A percentile compares a stretch with the other conserved stretches of the same genome.
These are phyloP conservation scores for Tuber calosporum DNA, from an alignment of 495 filamentous ascomycete species.

Conservation along the genomic window DNA sequence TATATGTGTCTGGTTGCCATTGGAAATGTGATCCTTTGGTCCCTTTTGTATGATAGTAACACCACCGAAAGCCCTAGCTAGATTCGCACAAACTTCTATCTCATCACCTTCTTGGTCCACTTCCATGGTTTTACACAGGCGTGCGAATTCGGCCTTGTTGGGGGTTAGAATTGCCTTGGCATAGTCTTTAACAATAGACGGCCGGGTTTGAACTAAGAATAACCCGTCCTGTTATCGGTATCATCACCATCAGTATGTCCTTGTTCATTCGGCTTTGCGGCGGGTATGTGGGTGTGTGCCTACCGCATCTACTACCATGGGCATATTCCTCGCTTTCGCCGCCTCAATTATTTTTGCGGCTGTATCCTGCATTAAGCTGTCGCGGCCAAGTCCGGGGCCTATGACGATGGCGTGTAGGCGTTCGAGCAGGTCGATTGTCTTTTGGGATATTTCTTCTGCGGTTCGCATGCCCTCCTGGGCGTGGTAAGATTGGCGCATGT, in stretches of 20 bases:
- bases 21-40: constrained; percentile 71
- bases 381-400: constrained; percentile 84
- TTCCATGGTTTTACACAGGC: constrained; percentile 60
- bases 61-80: constrained; percentile 73
- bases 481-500: constrained; percentile 69
- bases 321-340: constrained; percentile 63
- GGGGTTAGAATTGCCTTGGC: constrained; percentile 82
- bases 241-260: not conserved
- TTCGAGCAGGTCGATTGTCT: constrained; percentile 71
- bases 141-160: constrained; percentile 85
- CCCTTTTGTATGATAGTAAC: constrained; percentile 91
- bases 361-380: constrained; percentile 81
- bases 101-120: constrained; percentile 47
- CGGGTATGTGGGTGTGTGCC: not conserved
- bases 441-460: constrained; percentile 54
- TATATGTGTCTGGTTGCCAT: constrained; percentile 65
- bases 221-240: constrained; percentile 58
- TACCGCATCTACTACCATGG: constrained; percentile 77
- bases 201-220: constrained; percentile 63
- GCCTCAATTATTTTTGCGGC: constrained; percentile 71
- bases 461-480: constrained; percentile 45
- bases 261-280: not conserved
- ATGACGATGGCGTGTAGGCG: constrained; percentile 90
- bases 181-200: constrained; percentile 72
- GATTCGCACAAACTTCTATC: constrained; percentile 58